These are phyloP conservation scores for Suhomyces tanzawaensis DNA, from an alignment of 805 yeast species.

Conservation along the genomic window DNA sequence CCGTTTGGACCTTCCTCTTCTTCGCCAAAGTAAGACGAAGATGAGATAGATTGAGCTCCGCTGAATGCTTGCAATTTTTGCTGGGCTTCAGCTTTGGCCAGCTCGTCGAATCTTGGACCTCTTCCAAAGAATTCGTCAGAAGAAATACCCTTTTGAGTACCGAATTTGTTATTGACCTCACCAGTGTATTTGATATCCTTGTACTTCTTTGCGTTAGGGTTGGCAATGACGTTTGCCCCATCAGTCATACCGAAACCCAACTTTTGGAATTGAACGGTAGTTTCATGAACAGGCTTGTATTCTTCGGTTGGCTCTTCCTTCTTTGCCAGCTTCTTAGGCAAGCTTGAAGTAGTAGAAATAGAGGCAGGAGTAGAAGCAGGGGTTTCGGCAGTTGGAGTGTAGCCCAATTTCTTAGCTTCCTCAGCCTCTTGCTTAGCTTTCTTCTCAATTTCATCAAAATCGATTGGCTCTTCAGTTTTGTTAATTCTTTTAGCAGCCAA, in stretches of 20 bases:
- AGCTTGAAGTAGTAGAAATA: conserved; percentile 7
- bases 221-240: conserved; percentile 52
- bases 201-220: conserved; percentile 40
- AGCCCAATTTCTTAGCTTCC: conserved; percentile 56
- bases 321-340: conserved; percentile 5
- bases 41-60: conserved; percentile 89
- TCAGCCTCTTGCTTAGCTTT: conserved; percentile 83
- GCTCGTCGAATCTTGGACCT: conserved; percentile 71
- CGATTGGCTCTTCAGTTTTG: conserved; percentile 52
- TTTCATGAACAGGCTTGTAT: conserved; percentile 32
- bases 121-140: conserved; percentile 94
- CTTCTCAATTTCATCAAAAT: conserved; percentile 62
- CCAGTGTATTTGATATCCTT: conserved; percentile 68
- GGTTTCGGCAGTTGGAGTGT: conserved; percentile 34
- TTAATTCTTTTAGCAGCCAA: conserved; percentile 49
- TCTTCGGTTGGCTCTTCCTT: conserved; percentile 3
- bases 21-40: conserved; percentile 89
- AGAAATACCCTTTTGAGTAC: conserved; percentile 89
- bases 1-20: conserved; percentile 44
- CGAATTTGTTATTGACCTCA: conserved; percentile 72
- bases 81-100: conserved; percentile 75
- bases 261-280: conserved; percentile 72
- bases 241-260: conserved; percentile 88
- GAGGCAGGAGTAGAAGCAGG: conserved; percentile 5
- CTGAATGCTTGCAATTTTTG: conserved; percentile 76